phyloP scores from a whole-genome alignment of 192 early-diverging fungal species.

The Coemansia sp. region DNA sequence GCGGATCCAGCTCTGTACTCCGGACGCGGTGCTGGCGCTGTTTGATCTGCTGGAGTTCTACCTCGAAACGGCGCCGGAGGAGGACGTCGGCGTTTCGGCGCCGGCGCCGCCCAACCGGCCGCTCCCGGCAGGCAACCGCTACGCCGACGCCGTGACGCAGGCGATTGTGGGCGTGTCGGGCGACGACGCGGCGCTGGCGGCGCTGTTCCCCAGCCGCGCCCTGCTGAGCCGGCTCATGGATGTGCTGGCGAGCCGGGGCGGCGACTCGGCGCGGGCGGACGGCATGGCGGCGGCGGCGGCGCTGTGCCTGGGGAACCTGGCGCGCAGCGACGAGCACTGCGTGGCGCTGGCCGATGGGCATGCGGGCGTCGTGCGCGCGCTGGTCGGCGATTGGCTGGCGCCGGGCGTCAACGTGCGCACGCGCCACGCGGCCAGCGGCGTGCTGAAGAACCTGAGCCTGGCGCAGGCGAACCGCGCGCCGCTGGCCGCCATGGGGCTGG shows the following conservation, averaged over 20 bases:
- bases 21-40: slow-evolving; percentile 21
- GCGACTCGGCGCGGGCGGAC: neutral
- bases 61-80: too few relatives aligned
- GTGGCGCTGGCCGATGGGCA: slow-evolving; percentile 59
- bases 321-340: slow-evolving; percentile 68
- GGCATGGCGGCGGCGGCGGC: slow-evolving; percentile 53
- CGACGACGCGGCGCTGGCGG: slow-evolving; percentile 34
- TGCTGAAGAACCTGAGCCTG: slow-evolving; percentile 68
- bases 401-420: slow-evolving; percentile 41
- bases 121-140: slow-evolving; percentile 18
- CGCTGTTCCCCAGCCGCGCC: slow-evolving; percentile 25
- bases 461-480: slow-evolving; percentile 30
- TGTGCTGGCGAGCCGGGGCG: slow-evolving; percentile 15
- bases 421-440: slow-evolving; percentile 62
- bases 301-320: slow-evolving; percentile 69
- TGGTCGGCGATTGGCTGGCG: slow-evolving; percentile 56
- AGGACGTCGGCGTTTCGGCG: neutral
- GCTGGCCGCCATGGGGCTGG: slow-evolving; percentile 23
- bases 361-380: slow-evolving; percentile 48
- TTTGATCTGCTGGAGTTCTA: slow-evolving; percentile 35
- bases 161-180: slow-evolving; percentile 40
- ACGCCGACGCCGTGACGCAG: slow-evolving; percentile 40
- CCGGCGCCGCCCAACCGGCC: slow-evolving; percentile 26
- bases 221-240: slow-evolving; percentile 17
- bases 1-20: slow-evolving; percentile 34